Conservation (phyloP, 2,329 filamentous ascomycete species). For the Ascochyta viciae-villosae region DNA sequence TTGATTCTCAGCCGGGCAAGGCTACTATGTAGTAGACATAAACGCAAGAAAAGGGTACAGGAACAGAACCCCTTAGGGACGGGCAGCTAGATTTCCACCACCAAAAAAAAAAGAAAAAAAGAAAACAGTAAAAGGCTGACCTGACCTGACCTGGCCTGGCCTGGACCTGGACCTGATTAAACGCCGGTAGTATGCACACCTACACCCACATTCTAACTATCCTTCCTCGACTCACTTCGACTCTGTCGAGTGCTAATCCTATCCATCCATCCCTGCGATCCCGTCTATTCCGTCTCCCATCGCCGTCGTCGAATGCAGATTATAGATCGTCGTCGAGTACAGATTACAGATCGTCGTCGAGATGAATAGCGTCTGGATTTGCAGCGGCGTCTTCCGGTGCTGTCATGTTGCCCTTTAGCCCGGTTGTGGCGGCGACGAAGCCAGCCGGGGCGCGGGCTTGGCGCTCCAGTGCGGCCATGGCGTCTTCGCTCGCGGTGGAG, state of each 20-base stretch:
- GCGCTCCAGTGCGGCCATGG: constrained; percentile 87
- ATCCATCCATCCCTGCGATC: too few relatives aligned
- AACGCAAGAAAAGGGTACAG: too few relatives aligned
- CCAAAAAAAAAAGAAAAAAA: background rate
- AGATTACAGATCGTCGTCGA: constrained; percentile 62
- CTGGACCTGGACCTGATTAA: background rate
- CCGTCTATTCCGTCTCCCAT: too few relatives aligned
- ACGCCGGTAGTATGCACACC: background rate
- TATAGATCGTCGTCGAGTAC: constrained; percentile 43
- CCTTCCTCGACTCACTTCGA: too few relatives aligned
- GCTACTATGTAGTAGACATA: too few relatives aligned
- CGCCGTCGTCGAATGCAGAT: background rate
- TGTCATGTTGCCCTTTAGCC: constrained; percentile 68
- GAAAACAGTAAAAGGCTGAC: background rate
- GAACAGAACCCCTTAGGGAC: too few relatives aligned
- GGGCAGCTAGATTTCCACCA: too few relatives aligned
- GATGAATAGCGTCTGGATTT: constrained; percentile 87
- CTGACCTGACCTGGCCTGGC: too few relatives aligned
- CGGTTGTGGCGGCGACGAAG: constrained; percentile 87
- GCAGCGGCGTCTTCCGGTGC: constrained; percentile 55
- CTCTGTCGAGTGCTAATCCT: too few relatives aligned
- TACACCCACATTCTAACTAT: too few relatives aligned
- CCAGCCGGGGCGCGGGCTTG: constrained; percentile 88
- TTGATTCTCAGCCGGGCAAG: too few relatives aligned
- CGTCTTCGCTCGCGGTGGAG: constrained; percentile 68